Evolutionary conservation across 176 grass and related monocot species (phyloP).

Genomic region (Carex pumila): DNA sequence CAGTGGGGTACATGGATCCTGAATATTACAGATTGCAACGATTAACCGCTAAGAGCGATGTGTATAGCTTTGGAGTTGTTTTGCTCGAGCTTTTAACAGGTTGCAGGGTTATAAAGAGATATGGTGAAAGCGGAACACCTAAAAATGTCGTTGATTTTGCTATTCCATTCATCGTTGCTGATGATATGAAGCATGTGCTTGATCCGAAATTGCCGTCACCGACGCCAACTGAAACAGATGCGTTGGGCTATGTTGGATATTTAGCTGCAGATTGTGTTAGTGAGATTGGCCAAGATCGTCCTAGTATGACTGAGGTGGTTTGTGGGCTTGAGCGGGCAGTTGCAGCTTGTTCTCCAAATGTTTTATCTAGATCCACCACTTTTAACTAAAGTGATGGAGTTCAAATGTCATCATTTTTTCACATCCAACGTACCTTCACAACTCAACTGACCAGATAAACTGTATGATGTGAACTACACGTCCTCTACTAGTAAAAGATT

Average conservation of each 20-base stretch:
- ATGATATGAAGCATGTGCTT: conserved; percentile 53
- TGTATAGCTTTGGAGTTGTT: conserved; percentile 42
- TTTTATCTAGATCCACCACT: conserved; percentile 4
- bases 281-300: conserved; percentile 50
- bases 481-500: neutral
- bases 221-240: conserved; percentile 44
- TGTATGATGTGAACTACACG: neutral
- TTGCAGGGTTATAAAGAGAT: conserved; percentile 60
- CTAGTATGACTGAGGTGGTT: conserved; percentile 83
- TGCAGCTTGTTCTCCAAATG: conserved; percentile 17
- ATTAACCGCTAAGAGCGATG: conserved; percentile 65
- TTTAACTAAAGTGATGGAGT: neutral
- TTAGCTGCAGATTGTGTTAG: conserved; percentile 78
- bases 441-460: neutral
- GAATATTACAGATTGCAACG: conserved; percentile 89
- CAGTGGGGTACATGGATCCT: conserved; percentile 95
- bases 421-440: neutral
- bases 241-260: conserved; percentile 62
- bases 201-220: conserved; percentile 53
- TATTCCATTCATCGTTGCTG: conserved; percentile 59
- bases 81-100: conserved; percentile 48
- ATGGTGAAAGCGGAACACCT: conserved; percentile 77
- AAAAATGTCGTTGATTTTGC: conserved; percentile 79
- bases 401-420: neutral
- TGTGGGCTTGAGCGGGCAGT: conserved; percentile 65